Conservation (phyloP, 176 grass and related monocot species). For the Oryza australiensis region DNA sequence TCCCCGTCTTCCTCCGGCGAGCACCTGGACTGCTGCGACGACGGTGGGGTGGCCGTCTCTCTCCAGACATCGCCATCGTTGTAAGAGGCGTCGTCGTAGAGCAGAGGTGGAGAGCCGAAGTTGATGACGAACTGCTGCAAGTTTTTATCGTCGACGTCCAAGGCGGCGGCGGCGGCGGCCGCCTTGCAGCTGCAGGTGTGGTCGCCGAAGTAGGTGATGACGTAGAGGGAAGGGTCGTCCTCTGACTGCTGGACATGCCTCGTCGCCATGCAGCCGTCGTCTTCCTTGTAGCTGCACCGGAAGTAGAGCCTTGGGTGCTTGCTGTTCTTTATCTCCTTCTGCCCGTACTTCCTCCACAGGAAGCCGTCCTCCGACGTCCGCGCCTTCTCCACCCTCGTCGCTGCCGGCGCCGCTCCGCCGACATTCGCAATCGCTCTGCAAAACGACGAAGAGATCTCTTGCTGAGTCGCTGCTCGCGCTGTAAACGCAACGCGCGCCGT, state of each 20-base stretch:
- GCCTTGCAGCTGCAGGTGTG: constrained; percentile 42
- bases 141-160: background rate
- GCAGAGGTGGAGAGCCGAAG: constrained; percentile 23
- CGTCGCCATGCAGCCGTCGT: constrained; percentile 45
- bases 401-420: background rate
- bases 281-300: constrained; percentile 49
- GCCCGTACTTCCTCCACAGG: constrained; percentile 63
- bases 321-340: constrained; percentile 51
- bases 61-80: background rate
- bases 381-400: background rate
- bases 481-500: background rate
- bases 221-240: constrained; percentile 36
- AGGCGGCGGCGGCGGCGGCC: background rate
- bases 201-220: constrained; percentile 53
- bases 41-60: background rate
- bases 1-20: background rate
- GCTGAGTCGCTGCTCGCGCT: background rate
- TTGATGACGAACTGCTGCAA: constrained; percentile 24
- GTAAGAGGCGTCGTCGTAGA: background rate
- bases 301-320: constrained; percentile 58
- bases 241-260: constrained; percentile 58
- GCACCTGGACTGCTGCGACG: background rate
- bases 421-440: background rate
- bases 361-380: constrained; percentile 36
- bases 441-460: background rate